Conservation (phyloP, 73 alveolate species). For the Tetrahymena thermophila region DNA sequence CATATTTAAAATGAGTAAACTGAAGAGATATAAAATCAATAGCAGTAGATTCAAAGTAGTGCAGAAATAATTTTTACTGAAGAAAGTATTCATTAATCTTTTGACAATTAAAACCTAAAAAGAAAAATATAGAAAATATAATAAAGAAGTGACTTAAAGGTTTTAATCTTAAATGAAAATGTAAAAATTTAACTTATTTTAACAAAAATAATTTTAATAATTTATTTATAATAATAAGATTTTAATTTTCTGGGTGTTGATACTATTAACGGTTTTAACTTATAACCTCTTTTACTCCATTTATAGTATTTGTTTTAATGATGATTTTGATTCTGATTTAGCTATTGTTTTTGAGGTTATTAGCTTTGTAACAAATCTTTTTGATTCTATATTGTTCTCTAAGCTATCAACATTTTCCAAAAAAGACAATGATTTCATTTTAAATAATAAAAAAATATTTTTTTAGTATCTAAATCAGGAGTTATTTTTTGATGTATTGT, state of each 20-base stretch:
- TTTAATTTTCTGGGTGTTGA: neutral
- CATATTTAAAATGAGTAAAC: too few species aligned
- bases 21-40: neutral
- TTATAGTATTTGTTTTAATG: neutral
- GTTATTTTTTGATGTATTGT: neutral
- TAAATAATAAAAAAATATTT: neutral
- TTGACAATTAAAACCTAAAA: neutral
- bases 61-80: neutral
- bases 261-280: neutral
- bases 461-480: neutral
- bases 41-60: neutral
- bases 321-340: neutral
- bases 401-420: neutral
- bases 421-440: neutral
- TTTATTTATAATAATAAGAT: neutral
- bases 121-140: neutral
- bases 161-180: neutral
- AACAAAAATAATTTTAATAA: too few species aligned
- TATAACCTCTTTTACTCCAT: neutral
- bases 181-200: constrained; percentile 23
- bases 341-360: neutral
- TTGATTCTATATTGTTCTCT: neutral
- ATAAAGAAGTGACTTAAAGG: neutral
- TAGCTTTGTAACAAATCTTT: neutral
- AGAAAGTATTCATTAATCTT: neutral